phyloP scores from a whole-genome alignment of 177 flowering plant species.

The Vitis hybrid region DNA sequence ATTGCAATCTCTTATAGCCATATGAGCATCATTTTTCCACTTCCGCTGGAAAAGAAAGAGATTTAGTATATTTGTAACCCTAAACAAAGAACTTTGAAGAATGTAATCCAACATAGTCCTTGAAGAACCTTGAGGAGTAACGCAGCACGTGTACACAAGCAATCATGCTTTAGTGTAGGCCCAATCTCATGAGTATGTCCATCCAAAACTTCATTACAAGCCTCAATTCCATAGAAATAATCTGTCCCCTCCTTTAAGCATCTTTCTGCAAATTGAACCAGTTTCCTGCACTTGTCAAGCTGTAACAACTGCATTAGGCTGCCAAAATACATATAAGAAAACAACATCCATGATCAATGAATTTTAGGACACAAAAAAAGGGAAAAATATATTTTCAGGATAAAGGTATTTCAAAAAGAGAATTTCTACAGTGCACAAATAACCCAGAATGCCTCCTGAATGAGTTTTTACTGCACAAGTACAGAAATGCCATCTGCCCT shows the following conservation, averaged over 20 bases:
- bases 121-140: conserved; percentile 76
- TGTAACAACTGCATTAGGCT: conserved; percentile 34
- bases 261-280: conserved; percentile 63
- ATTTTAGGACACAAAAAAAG: too few species aligned
- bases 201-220: conserved; percentile 85
- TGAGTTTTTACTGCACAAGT: too few species aligned
- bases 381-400: too few species aligned
- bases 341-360: neutral
- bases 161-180: conserved; percentile 50
- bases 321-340: neutral
- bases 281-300: conserved; percentile 63
- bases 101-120: conserved; percentile 1
- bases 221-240: conserved; percentile 75
- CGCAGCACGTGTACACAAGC: conserved; percentile 82
- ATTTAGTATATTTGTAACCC: neutral
- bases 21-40: conserved; percentile 94
- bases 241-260: conserved; percentile 50
- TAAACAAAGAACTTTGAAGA: neutral
- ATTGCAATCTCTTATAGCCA: conserved; percentile 89
- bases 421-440: neutral
- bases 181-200: conserved; percentile 57
- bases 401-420: neutral
- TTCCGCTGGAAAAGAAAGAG: conserved; percentile 52
- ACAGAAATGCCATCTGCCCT: too few species aligned
- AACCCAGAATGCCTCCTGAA: too few species aligned